phyloP scores from a whole-genome alignment of 148 eudicot genomes.

The Chenopodium suecicum region DNA sequence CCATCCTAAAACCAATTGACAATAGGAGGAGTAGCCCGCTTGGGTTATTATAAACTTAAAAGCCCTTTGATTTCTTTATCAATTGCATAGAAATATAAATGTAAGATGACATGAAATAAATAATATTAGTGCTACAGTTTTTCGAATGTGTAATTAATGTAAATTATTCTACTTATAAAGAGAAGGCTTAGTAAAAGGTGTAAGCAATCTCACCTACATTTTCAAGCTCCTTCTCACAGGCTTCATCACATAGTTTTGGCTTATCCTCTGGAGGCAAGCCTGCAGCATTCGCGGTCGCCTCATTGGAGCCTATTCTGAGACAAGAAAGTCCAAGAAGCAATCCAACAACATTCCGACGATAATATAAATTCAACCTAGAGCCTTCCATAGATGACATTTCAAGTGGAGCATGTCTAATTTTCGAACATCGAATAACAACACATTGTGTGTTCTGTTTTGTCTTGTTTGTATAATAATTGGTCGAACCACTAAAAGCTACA shows the following conservation, averaged over 20 bases:
- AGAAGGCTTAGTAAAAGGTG: conserved; percentile 24
- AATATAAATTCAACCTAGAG: conserved; percentile 22
- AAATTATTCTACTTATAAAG: too few species aligned
- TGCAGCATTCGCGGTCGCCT: conserved; percentile 65
- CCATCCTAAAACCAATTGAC: too few species aligned
- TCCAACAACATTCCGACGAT: conserved; percentile 55
- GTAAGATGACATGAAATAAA: not conserved
- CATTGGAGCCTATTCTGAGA: conserved; percentile 31
- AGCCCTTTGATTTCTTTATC: too few species aligned
- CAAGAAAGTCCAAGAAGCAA: conserved; percentile 50
- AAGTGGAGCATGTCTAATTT: conserved; percentile 23
- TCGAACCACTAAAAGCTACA: conserved; percentile 30
- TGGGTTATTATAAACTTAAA: too few species aligned
- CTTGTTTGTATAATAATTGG: conserved; percentile 18
- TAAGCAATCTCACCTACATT: conserved; percentile 97
- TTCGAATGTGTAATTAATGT: not conserved
- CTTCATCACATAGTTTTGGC: conserved; percentile 78
- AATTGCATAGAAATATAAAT: too few species aligned
- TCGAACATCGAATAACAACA: conserved; percentile 32
- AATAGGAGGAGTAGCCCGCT: too few species aligned
- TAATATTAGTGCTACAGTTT: not conserved
- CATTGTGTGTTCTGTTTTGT: conserved; percentile 23
- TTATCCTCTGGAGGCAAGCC: conserved; percentile 85
- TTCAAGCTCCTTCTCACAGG: conserved; percentile 96
- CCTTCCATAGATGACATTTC: conserved; percentile 19